Percentiles rank a stretch among this genome's conserved stretches.
These are phyloP conservation scores for Aspergillus glaucus DNA, from an alignment of 2,329 filamentous ascomycete genomes.

Conservation along the genomic window DNA sequence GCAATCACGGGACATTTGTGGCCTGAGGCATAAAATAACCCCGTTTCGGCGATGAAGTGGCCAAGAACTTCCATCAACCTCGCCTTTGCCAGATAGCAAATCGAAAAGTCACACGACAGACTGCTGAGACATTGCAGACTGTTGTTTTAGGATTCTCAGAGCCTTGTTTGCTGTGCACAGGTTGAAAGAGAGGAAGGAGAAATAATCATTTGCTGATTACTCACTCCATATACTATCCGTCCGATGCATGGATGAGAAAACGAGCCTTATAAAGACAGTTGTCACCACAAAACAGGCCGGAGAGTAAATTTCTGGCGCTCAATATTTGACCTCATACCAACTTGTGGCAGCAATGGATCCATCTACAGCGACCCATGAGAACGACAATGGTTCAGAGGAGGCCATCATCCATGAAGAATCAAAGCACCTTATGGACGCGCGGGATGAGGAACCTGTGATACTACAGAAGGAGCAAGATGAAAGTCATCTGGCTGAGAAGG, in stretches of 20 bases:
- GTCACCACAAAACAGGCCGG: too few relatives aligned
- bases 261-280: too few relatives aligned
- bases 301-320: too few relatives aligned
- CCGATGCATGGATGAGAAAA: too few relatives aligned
- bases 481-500: slow-evolving; percentile 29
- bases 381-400: neutral
- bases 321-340: neutral
- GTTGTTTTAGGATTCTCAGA: too few relatives aligned
- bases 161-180: too few relatives aligned
- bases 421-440: slow-evolving; percentile 1
- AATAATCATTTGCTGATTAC: too few relatives aligned
- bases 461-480: slow-evolving; percentile 3
- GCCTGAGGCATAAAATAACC: neutral
- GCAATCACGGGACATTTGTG: neutral
- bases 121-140: neutral
- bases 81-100: neutral
- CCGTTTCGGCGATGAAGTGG: neutral
- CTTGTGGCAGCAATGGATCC: neutral
- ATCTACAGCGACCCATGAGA: neutral
- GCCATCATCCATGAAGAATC: slow-evolving; percentile 3
- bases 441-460: slow-evolving; percentile 2
- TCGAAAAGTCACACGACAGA: neutral
- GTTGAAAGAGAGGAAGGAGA: too few relatives aligned
- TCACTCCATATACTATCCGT: too few relatives aligned
- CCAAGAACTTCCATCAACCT: neutral